phyloP scores from a whole-genome alignment of 1,139 yeast species.

The Candida anutae region DNA sequence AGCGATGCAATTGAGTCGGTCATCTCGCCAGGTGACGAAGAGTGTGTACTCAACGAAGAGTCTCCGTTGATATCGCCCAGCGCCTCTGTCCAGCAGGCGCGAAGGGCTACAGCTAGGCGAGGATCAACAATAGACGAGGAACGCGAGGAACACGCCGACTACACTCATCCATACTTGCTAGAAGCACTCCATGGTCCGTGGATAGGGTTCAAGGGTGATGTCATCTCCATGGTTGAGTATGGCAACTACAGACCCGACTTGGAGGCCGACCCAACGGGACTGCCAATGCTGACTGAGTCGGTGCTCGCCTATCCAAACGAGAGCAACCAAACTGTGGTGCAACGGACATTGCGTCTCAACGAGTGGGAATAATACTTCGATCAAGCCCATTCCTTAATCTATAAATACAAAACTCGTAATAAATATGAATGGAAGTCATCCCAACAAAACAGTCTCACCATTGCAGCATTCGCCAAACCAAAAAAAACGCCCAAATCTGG shows the following conservation, averaged over 20 bases:
- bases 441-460: too few relatives aligned
- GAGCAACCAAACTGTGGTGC: slow-evolving; percentile 17
- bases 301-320: too few relatives aligned
- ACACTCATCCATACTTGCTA: slow-evolving; percentile 41
- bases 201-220: slow-evolving; percentile 50
- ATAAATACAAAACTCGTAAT: too few relatives aligned
- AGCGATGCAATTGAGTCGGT: neutral
- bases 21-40: too few relatives aligned
- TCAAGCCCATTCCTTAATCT: too few relatives aligned
- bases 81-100: neutral
- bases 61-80: neutral
- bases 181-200: slow-evolving; percentile 50
- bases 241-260: slow-evolving; percentile 11
- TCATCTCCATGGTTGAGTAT: slow-evolving; percentile 33
- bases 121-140: slow-evolving; percentile 49
- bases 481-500: too few relatives aligned
- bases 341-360: slow-evolving; percentile 28
- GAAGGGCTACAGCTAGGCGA: slow-evolving; percentile 20
- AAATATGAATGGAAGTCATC: too few relatives aligned
- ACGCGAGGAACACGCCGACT: slow-evolving; percentile 42
- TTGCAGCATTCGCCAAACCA: too few relatives aligned
- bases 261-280: slow-evolving; percentile 18
- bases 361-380: slow-evolving; percentile 42
- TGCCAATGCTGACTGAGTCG: slow-evolving; percentile 16
- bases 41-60: neutral